phyloP scores from a whole-genome alignment of 345 rosid genomes.

The Ceriops tagal region DNA sequence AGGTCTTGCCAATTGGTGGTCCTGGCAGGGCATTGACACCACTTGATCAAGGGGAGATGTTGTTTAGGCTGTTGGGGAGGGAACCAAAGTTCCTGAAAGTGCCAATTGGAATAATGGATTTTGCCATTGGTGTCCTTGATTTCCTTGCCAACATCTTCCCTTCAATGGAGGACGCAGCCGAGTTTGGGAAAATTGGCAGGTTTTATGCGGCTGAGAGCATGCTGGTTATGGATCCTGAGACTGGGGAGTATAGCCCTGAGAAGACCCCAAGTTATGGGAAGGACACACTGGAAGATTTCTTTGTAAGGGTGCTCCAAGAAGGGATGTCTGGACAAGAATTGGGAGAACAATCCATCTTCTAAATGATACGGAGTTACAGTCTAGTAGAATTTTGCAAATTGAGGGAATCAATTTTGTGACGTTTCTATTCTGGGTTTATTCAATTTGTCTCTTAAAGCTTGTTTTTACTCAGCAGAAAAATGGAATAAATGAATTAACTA shows the following conservation, averaged over 20 bases:
- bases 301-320: slow-evolving; percentile 65
- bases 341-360: slow-evolving; percentile 83
- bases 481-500: no score
- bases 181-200: slow-evolving; percentile 93
- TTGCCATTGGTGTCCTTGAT: slow-evolving; percentile 67
- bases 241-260: slow-evolving; percentile 78
- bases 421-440: not conserved
- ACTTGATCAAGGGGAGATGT: slow-evolving; percentile 78
- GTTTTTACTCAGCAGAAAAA: no score
- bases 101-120: slow-evolving; percentile 91
- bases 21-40: slow-evolving; percentile 93
- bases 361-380: slow-evolving; percentile 14
- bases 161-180: slow-evolving; percentile 78
- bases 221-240: slow-evolving; percentile 77
- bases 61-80: slow-evolving; percentile 67
- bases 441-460: no score
- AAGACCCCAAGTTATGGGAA: slow-evolving; percentile 87
- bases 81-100: slow-evolving; percentile 89
- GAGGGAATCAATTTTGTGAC: slow-evolving; percentile 19
- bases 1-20: slow-evolving; percentile 83
- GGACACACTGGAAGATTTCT: slow-evolving; percentile 84
- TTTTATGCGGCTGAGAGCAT: slow-evolving; percentile 96
- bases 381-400: slow-evolving; percentile 11
- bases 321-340: slow-evolving; percentile 96
- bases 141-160: slow-evolving; percentile 70